Evolutionary conservation across 768 basidiomycete species (phyloP), one percentile per base, ranked within the genome.

Genomic region (Pholiota microspora): DNA sequence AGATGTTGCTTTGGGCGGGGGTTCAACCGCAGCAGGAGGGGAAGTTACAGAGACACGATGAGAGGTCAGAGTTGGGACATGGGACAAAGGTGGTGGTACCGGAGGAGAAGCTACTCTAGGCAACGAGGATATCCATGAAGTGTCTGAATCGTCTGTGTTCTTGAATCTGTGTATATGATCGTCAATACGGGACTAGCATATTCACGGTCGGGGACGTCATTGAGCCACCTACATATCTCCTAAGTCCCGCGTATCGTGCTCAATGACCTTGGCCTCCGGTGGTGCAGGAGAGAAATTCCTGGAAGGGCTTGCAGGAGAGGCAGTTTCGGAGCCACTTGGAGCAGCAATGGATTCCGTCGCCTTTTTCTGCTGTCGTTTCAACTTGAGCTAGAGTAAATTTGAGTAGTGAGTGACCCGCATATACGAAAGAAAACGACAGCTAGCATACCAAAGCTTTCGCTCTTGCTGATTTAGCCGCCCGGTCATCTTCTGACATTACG

Each of bases 351-450:
- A 67, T 49, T 76, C 81, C 45, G 73, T 75, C 35, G 76, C 75
- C 69, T 89, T 90, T 73, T 88, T 82, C 62, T 85, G 85, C 60
- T 88, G 88, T 55, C 86, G 81, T 71, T 89, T 90, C n/a, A n/a
- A n/a, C 78, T 92, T 90, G 67, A 92, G 78, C 89, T 92, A 51
- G 29, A 24, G 45, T 27, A 38, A 49, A 28, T 45, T 48, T 45
- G 44, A 55, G 48, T 54, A 60, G 45, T 51, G 29, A 63, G 45
- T 44, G 32, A 36, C 38, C n/a, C n/a, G n/a, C n/a, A n/a, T n/a
- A n/a, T n/a, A n/a, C 54, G 42, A 49, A 28, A 42, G 45, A 23
- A 36, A 38, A 47, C 18, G 53, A 54, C 34, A 40, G 47, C 21
- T 79, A 54, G 34, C 53, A 31, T 67, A 92, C 92, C 82, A 94